Conservation (phyloP, 768 basidiomycete genomes). For the Lyophyllum decastes region DNA sequence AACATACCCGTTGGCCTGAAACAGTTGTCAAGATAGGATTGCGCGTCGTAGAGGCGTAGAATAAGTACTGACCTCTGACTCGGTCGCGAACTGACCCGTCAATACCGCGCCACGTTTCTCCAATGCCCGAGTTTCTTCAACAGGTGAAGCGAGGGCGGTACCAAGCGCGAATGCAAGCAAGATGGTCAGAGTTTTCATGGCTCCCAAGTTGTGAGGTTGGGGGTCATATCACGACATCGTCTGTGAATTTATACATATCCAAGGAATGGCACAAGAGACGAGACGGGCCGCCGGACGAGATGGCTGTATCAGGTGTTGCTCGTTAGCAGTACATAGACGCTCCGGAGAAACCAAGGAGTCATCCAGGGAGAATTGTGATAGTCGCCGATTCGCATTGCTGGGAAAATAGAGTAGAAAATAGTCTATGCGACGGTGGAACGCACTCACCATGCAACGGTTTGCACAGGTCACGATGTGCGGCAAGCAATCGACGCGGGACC, state of each 20-base stretch:
- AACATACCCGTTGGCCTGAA: constrained; percentile 4
- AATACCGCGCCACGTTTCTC: constrained; percentile 22
- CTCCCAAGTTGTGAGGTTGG: not conserved
- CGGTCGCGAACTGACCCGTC: constrained; percentile 22
- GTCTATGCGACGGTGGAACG: not conserved
- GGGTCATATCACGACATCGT: not conserved
- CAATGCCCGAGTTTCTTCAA: constrained; percentile 5
- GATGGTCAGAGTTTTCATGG: not conserved
- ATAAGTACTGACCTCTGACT: constrained; percentile 19
- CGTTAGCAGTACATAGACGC: not conserved
- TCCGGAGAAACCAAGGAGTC: not conserved
- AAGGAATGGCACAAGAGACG: not conserved
- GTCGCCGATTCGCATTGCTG: not conserved
- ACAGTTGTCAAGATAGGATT: not conserved
- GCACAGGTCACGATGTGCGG: not conserved
- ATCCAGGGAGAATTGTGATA: not conserved
- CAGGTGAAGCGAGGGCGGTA: constrained; percentile 1
- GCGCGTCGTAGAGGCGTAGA: not conserved
- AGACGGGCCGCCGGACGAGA: not conserved
- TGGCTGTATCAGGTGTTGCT: not conserved
- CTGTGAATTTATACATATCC: not conserved
- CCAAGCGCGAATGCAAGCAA: not conserved
- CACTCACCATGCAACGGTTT: not conserved
- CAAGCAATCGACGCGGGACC: not conserved
- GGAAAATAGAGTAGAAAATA: not conserved